phyloP scores from a whole-genome alignment of 345 rosid genomes.

The Brassica incana region DNA sequence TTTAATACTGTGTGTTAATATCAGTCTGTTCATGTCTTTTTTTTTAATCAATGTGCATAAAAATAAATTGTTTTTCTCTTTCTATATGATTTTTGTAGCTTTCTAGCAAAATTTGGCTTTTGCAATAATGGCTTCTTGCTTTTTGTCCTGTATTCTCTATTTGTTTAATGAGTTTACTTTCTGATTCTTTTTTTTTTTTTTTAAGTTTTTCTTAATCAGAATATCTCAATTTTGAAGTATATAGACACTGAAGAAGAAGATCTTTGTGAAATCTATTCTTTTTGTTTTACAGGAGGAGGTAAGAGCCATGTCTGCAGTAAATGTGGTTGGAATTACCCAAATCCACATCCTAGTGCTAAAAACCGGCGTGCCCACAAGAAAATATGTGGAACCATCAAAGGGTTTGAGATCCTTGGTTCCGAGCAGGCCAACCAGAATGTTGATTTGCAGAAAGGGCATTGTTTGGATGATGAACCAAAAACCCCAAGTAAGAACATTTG shows the following conservation, averaged over 20 bases:
- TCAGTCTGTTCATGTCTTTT: neutral
- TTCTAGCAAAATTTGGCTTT: conserved; percentile 9
- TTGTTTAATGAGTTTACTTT: conserved; percentile 29
- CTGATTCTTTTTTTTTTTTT: neutral
- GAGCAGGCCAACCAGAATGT: conserved; percentile 19
- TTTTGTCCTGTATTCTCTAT: conserved; percentile 36
- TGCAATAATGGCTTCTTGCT: conserved; percentile 33
- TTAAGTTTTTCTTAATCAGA: neutral
- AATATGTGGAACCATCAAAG: conserved; percentile 66
- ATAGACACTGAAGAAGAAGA: neutral
- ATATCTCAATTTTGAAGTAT: neutral
- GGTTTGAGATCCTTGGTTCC: conserved; percentile 44
- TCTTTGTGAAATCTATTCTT: neutral
- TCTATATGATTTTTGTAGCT: neutral
- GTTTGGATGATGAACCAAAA: conserved; percentile 50
- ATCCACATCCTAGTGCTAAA: conserved; percentile 70
- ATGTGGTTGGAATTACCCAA: conserved; percentile 77
- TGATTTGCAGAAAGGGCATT: conserved; percentile 49
- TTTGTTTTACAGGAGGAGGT: conserved; percentile 29
- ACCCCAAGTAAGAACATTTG: conserved; percentile 39
- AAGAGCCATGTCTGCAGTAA: conserved; percentile 53
- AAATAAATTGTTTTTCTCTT: conserved; percentile 1
- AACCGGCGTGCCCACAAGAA: conserved; percentile 70
- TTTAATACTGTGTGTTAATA: neutral
- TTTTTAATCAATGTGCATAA: neutral